These are phyloP conservation scores for Barnettozyma sucrosica DNA, from an alignment of 805 yeast genomes.

Conservation along the genomic window DNA sequence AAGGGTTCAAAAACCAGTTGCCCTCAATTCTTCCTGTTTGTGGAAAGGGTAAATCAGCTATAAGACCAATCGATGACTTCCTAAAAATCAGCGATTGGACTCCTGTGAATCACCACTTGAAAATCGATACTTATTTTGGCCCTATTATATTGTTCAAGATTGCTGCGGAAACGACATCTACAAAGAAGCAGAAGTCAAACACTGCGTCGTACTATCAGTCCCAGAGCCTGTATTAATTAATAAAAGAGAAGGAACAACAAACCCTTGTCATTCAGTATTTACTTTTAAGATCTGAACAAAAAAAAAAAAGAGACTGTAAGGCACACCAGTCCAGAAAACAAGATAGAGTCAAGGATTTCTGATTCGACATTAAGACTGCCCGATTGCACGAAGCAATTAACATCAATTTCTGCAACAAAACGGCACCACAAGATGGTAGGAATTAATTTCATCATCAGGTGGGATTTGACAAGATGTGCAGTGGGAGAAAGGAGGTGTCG, in stretches of 20 bases:
- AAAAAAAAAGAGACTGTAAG: conserved; percentile 20
- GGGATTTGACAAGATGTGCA: conserved; percentile 43
- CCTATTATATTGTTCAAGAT: conserved; percentile 12
- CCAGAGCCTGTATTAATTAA: not conserved
- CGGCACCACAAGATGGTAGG: conserved; percentile 38
- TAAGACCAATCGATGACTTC: conserved; percentile 16
- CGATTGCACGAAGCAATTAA: conserved; percentile 10
- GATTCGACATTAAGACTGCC: conserved; percentile 28
- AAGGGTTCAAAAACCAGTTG: conserved; percentile 10
- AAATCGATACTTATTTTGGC: conserved; percentile 12
- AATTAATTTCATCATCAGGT: conserved; percentile 22
- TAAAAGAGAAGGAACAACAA: not conserved
- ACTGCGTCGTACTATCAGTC: not conserved
- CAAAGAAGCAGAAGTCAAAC: conserved; percentile 3
- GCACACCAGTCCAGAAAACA: conserved; percentile 23
- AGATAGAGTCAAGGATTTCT: not conserved
- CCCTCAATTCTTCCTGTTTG: conserved; percentile 20
- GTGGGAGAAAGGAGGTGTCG: not conserved
- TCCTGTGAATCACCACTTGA: conserved; percentile 10
- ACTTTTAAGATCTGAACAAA: not conserved
- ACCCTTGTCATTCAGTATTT: not conserved
- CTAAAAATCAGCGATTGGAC: conserved; percentile 16
- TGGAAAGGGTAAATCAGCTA: conserved; percentile 10
- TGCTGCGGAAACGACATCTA: conserved; percentile 1
- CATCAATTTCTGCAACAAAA: conserved; percentile 35